phyloP scores from a whole-genome alignment of 2,329 filamentous ascomycete species.

The Xylariales sp. region DNA sequence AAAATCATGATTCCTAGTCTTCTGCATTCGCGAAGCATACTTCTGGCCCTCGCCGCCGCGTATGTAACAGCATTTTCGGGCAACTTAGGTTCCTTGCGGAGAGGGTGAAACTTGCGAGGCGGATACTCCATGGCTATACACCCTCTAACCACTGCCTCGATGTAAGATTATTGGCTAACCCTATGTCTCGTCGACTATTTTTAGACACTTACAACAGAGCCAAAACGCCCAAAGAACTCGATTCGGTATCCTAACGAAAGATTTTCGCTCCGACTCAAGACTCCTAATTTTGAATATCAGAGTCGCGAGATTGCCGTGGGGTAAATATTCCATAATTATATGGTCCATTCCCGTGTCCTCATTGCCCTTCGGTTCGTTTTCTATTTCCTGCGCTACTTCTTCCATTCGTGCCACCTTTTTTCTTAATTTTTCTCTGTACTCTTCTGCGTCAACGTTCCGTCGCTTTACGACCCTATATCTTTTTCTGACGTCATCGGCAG shows the following conservation, averaged over 20 bases:
- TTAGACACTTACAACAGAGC: conserved; percentile 39
- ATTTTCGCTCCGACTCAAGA: neutral
- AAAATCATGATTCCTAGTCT: conserved; percentile 10
- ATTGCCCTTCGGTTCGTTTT: neutral
- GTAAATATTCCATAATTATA: conserved; percentile 40
- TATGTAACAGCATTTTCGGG: neutral
- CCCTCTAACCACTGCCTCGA: conserved; percentile 38
- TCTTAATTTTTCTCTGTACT: neutral
- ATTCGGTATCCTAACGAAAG: conserved; percentile 23
- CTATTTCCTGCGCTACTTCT: neutral
- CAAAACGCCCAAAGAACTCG: conserved; percentile 38
- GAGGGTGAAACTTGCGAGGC: conserved; percentile 41
- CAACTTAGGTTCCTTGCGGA: conserved; percentile 16
- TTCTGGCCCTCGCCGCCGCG: neutral
- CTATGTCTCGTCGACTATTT: neutral
- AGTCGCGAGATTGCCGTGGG: conserved; percentile 35
- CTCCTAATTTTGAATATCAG: conserved; percentile 28
- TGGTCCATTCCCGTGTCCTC: conserved; percentile 19
- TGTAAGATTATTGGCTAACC: neutral
- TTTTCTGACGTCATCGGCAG: neutral
- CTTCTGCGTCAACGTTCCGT: neutral
- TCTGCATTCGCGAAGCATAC: conserved; percentile 19
- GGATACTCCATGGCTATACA: conserved; percentile 44
- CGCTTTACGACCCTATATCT: conserved; percentile 8
- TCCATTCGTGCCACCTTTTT: neutral